A percentile compares a stretch with the other conserved stretches of the same genome.
These are phyloP conservation scores for Candida sp. DNA, from an alignment of 1,139 yeast species.

Conservation along the genomic window DNA sequence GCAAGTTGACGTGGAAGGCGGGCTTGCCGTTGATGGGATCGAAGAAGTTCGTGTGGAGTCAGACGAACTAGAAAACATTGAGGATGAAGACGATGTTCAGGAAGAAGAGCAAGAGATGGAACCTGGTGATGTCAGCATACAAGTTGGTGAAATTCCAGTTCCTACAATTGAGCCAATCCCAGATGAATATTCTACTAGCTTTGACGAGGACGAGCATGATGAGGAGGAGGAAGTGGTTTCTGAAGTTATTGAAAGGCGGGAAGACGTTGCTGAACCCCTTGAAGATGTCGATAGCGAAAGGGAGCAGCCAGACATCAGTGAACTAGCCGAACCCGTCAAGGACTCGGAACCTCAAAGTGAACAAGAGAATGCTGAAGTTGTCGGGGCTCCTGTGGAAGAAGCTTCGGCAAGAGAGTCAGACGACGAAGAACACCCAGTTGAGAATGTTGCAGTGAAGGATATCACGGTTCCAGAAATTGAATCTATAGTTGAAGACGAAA, in stretches of 20 bases:
- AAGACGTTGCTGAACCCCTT: not conserved
- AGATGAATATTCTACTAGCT: not conserved
- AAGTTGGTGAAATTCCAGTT: not conserved
- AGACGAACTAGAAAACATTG: not conserved
- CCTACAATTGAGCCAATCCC: constrained; percentile 3
- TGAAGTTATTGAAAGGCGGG: not conserved
- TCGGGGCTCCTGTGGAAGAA: constrained; percentile 40
- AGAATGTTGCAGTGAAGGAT: not conserved
- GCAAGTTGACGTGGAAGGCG: too few relatives aligned
- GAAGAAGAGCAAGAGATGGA: not conserved
- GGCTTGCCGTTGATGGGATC: too few relatives aligned
- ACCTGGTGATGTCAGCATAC: not conserved
- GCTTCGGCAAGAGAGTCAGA: constrained; percentile 39
- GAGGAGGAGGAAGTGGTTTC: constrained; percentile 8
- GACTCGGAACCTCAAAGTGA: not conserved
- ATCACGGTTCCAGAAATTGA: constrained; percentile 5
- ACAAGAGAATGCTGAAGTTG: constrained; percentile 20
- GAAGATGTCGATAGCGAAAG: not conserved
- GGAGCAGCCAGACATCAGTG: not conserved
- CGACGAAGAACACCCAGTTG: constrained; percentile 22
- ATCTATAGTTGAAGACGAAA: constrained; percentile 34
- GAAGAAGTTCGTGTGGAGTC: too few relatives aligned
- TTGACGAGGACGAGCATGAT: constrained; percentile 8
- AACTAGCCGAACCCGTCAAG: not conserved
- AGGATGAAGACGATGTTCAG: not conserved